These are phyloP conservation scores for Quercus wislizeni DNA, from an alignment of 306 rosid genomes.

Conservation along the genomic window DNA sequence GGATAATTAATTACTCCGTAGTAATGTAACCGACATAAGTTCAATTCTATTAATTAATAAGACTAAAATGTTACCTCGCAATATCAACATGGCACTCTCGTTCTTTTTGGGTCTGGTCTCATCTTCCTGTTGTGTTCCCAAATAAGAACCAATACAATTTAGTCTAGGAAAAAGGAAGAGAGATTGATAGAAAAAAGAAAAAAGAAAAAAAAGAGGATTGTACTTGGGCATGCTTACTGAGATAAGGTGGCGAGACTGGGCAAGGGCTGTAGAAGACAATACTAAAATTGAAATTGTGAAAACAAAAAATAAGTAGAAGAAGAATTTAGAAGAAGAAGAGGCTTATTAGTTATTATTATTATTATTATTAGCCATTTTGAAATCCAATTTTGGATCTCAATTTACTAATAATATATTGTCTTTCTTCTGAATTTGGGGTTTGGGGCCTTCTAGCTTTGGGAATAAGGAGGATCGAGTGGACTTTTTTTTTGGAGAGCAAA, in stretches of 20 bases:
- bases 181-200: neutral
- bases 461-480: too few species aligned
- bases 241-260: slow-evolving; percentile 69
- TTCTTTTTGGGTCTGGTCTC: slow-evolving; percentile 67
- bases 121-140: slow-evolving; percentile 46
- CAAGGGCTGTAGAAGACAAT: slow-evolving; percentile 38
- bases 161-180: neutral
- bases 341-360: neutral
- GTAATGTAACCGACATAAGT: too few species aligned
- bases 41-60: neutral
- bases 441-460: too few species aligned
- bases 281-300: slow-evolving; percentile 23
- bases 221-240: slow-evolving; percentile 27
- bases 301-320: neutral
- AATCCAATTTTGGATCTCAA: too few species aligned
- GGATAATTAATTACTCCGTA: too few species aligned
- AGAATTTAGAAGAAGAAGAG: neutral
- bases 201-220: neutral
- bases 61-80: slow-evolving; percentile 45
- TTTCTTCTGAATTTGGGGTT: too few species aligned
- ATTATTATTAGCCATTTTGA: neutral
- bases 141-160: neutral
- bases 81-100: slow-evolving; percentile 80
- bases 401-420: too few species aligned
- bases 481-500: too few species aligned